Conservation (phyloP, 345 rosid species). For the Lepidium sativum region DNA sequence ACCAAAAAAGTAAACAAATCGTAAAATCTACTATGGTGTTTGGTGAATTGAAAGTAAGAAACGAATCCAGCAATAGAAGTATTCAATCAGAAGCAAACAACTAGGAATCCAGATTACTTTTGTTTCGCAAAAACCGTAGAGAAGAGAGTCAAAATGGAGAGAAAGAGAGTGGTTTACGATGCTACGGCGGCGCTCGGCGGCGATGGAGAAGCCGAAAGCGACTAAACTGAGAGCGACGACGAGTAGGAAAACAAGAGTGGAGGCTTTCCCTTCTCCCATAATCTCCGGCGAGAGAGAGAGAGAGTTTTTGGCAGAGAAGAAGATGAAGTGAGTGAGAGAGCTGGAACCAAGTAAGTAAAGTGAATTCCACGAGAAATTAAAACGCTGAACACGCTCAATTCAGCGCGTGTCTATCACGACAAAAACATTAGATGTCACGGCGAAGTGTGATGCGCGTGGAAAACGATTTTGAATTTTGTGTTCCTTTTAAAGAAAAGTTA, state of each 20-base stretch:
- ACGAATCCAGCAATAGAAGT: not conserved
- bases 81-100: not conserved
- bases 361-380: not conserved
- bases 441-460: not conserved
- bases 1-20: not conserved
- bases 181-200: constrained; percentile 94
- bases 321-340: not conserved
- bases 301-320: not conserved
- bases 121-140: not conserved
- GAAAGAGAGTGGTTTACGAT: constrained; percentile 31
- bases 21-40: not conserved
- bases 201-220: constrained; percentile 91
- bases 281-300: constrained; percentile 5
- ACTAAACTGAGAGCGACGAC: constrained; percentile 73
- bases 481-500: not conserved
- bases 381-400: not conserved
- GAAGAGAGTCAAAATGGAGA: not conserved
- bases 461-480: not conserved
- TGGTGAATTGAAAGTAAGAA: not conserved
- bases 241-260: constrained; percentile 60
- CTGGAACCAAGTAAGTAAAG: constrained; percentile 9
- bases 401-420: not conserved
- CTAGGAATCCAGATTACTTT: not conserved
- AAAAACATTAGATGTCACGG: not conserved
- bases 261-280: constrained; percentile 63